Evolutionary conservation across 768 basidiomycete genomes (phyloP).

Genomic region (Boletales sp.): DNA sequence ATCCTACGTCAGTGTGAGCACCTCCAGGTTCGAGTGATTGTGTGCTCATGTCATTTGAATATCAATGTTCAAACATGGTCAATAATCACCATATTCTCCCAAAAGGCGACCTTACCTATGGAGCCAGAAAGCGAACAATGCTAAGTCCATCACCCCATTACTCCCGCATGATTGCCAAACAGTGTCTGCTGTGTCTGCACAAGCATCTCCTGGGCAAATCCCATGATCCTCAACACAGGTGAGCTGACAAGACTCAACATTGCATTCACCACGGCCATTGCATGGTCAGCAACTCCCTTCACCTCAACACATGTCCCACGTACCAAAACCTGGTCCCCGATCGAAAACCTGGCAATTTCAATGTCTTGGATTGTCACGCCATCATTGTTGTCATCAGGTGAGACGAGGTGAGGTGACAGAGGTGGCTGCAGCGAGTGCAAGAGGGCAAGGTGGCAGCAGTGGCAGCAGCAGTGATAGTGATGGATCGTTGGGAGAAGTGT

Average conservation of each 20-base stretch:
- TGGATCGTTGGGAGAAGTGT: too few relatives aligned
- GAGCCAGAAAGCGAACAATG: conserved; percentile 44
- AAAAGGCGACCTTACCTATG: conserved; percentile 30
- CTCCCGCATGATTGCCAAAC: conserved; percentile 46
- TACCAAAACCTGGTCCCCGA: conserved; percentile 45
- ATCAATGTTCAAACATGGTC: conserved; percentile 7
- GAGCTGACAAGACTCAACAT: conserved; percentile 36
- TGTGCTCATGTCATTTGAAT: too few relatives aligned
- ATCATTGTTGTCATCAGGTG: too few relatives aligned
- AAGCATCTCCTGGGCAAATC: conserved; percentile 46
- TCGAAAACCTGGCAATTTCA: conserved; percentile 48
- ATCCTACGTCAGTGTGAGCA: conserved; percentile 52
- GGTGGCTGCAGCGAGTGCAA: too few relatives aligned
- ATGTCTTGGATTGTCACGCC: too few relatives aligned
- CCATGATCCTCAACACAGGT: conserved; percentile 53
- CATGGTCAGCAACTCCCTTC: background rate
- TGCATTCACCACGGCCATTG: conserved; percentile 37
- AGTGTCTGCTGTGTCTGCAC: conserved; percentile 43
- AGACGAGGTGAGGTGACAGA: too few relatives aligned
- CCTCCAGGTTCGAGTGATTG: conserved; percentile 62
- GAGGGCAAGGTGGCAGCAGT: conserved; percentile 43
- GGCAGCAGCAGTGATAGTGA: too few relatives aligned
- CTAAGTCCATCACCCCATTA: conserved; percentile 30
- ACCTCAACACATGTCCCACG: background rate
- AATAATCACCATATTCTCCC: background rate